These are phyloP conservation scores for Musa schizocarpa DNA, from an alignment of 176 grass and related monocot genomes.

Conservation along the genomic window DNA sequence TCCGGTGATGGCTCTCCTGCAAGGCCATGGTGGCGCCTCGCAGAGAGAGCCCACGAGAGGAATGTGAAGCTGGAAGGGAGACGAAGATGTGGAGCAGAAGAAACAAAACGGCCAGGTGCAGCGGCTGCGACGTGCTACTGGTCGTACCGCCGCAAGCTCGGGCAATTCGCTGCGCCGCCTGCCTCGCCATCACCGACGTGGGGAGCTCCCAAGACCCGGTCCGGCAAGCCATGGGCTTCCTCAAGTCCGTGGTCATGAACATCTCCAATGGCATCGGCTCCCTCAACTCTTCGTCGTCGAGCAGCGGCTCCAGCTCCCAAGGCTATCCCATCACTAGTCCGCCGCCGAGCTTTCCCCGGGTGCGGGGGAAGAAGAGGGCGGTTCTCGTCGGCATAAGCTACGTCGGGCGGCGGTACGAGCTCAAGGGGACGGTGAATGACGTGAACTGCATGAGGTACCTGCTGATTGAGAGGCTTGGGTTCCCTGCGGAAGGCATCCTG, in stretches of 20 bases:
- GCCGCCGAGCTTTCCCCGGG: constrained; percentile 28
- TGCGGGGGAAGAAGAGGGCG: constrained; percentile 51
- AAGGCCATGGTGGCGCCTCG: too few relatives aligned
- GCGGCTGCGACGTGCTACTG: constrained; percentile 34
- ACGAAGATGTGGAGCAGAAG: constrained; percentile 35
- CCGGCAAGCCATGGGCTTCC: constrained; percentile 41
- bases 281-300: neutral
- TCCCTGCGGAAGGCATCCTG: constrained; percentile 42
- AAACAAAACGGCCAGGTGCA: constrained; percentile 27
- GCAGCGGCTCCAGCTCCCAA: neutral
- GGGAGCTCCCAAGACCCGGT: constrained; percentile 25
- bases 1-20: neutral
- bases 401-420: constrained; percentile 43
- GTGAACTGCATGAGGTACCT: constrained; percentile 55
- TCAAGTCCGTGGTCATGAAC: constrained; percentile 42
- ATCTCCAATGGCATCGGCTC: constrained; percentile 1
- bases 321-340: neutral
- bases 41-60: too few relatives aligned
- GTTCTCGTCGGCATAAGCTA: constrained; percentile 85
- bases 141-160: constrained; percentile 19
- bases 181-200: constrained; percentile 36
- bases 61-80: too few relatives aligned
- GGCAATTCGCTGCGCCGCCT: constrained; percentile 51
- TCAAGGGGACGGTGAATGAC: constrained; percentile 72
- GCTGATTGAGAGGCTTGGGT: constrained; percentile 42